Base-by-base conservation (phyloP, 495 filamentous ascomycete genomes). In the Penicillium coffeae region DNA sequence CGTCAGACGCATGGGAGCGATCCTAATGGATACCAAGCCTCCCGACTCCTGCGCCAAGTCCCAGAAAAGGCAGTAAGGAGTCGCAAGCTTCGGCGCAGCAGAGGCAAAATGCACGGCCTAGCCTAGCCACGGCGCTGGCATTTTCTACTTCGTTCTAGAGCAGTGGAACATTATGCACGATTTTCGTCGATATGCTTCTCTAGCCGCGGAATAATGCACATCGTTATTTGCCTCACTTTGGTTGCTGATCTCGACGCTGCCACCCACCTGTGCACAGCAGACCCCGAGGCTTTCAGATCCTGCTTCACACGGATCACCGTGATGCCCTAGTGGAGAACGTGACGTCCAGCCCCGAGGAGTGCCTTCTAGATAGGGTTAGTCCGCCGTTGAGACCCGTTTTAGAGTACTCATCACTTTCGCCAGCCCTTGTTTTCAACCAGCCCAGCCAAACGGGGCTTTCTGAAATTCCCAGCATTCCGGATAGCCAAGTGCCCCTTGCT, bases 301-400 rank as follows among this genome's bases (percentile, higher is more conserved):
- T n/a, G n/a, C n/a, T n/a, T n/a, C n/a, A n/a, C n/a, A n/a, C n/a
- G n/a, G n/a, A n/a, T n/a, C n/a, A n/a, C n/a, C n/a, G n/a, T n/a
- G n/a, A n/a, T n/a, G n/a, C n/a, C n/a, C n/a, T n/a, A n/a, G n/a
- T n/a, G n/a, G n/a, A n/a, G n/a, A n/a, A n/a, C n/a, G n/a, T n/a
- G n/a, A n/a, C n/a, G n/a, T n/a, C n/a, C n/a, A n/a, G n/a, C n/a
- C n/a, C n/a, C n/a, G n/a, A n/a, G n/a, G n/a, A n/a, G n/a, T n/a
- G n/a, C n/a, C n/a, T 43, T 43, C 41, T 43, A 19, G 14, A 60
- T 46, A 16, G 12, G 47, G 57, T 44, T 60, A 57, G 54, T 45
- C 45, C 46, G 46, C 55, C 58, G 55, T 61, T 61, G 32, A 27
- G 47, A 54, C 47, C 49, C 51, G 51, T 56, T 5, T 13, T n/a